Evolutionary conservation across 2,329 filamentous ascomycete species (phyloP), one percentile per base, ranked within the genome.

Genomic region (Apiospora marii): DNA sequence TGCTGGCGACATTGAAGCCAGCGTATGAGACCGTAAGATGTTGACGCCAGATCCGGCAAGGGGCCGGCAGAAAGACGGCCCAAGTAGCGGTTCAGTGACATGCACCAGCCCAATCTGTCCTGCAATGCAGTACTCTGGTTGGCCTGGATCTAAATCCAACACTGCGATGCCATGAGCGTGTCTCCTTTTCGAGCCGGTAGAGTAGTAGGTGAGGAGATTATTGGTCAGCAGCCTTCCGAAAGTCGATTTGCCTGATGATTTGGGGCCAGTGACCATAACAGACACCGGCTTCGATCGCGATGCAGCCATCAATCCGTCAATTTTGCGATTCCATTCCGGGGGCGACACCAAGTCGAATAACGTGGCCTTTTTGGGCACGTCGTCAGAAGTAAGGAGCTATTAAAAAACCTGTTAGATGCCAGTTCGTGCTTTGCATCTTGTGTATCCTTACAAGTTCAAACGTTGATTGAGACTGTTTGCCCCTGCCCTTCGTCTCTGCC

Each of bases 91-190:
- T 43, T 86, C 81, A 1, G 83, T 85, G 14, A 95, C 82, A 41
- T 89, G 85, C 19, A 92, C 84, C 4, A 96, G 87, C 1, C 93
- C 93, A 27, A 96, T 78, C 19, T 92, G 90, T 0, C 93, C 93
- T 0, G 91, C 89, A 1, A 91, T 87, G 0, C 89, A 89, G 79
- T 92, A 95, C 78, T 95, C 93, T 3, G 93, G 92, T 77, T 95
- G 93, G 0, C 91, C 92, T 0, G 93, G 92, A 78, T 96, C 93
- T 13, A 96, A 85, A 76, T 96, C 94, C 8, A 96, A 85, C n/a
- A 92, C 84, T 71, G 86, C 87, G 37, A 92, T 84, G 69, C 81
- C 80, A 8, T 71, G 70, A 27, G 73, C 73, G 61, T 73, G 77
- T 67, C 74, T 73, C 51, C 49, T 76, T 76, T 76, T 77, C 76